Percentiles rank a stretch among this genome's conserved stretches.
Conservation (phyloP, 192 early-diverging fungal species). For the Borealophlyctis nickersoniae region DNA sequence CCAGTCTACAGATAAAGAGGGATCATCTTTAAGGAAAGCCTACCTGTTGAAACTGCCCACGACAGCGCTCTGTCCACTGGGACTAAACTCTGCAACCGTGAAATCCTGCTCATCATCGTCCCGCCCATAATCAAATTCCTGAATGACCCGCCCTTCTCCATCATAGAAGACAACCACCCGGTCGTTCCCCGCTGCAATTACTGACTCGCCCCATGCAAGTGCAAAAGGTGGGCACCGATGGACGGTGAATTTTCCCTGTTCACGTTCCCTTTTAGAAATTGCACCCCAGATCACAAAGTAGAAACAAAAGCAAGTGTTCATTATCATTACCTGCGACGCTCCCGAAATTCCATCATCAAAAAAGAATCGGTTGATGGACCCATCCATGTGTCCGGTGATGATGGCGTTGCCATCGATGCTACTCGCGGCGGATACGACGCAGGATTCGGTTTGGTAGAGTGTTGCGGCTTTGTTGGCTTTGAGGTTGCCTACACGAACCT, state of each 20-base stretch:
- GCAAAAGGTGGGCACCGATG: slow-evolving; percentile 48
- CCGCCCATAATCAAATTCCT: slow-evolving; percentile 57
- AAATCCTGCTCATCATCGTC: slow-evolving; percentile 59
- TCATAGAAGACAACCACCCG: slow-evolving; percentile 55
- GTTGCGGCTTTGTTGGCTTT: slow-evolving; percentile 69
- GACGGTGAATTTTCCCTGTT: slow-evolving; percentile 58
- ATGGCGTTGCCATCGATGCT: slow-evolving; percentile 58
- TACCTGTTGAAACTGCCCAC: slow-evolving; percentile 54
- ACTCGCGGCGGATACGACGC: slow-evolving; percentile 51
- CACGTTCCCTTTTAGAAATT: slow-evolving; percentile 1
- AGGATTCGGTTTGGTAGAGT: slow-evolving; percentile 59
- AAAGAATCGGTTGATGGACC: slow-evolving; percentile 59
- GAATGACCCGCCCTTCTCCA: slow-evolving; percentile 41
- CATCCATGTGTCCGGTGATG: slow-evolving; percentile 59
- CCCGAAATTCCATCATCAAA: slow-evolving; percentile 65
- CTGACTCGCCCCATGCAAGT: slow-evolving; percentile 55
- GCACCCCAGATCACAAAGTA: slow-evolving; percentile 4
- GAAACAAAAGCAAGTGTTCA: background rate
- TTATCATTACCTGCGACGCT: slow-evolving; percentile 47
- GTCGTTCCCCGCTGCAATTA: slow-evolving; percentile 54
- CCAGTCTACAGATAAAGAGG: background rate
- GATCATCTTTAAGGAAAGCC: background rate
- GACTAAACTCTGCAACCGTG: slow-evolving; percentile 47
- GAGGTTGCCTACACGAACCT: slow-evolving; percentile 60
- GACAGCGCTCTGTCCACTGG: slow-evolving; percentile 56